Conservation (phyloP, 176 grass and related monocot genomes). For the Zizania latifolia region DNA sequence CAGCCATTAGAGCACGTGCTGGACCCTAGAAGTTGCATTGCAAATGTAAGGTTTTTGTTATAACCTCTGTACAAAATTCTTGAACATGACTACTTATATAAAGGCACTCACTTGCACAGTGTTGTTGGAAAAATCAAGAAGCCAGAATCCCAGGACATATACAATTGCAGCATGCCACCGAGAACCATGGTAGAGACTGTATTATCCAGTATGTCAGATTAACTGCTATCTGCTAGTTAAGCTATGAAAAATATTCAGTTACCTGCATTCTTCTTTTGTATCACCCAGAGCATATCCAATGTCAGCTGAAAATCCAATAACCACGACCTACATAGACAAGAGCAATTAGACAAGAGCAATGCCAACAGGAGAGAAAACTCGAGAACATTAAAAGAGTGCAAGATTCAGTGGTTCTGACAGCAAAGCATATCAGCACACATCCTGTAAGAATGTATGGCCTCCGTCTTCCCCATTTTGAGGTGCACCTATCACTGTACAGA, state of each 20-base stretch:
- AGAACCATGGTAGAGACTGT: conserved; percentile 63
- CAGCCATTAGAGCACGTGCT: conserved; percentile 83
- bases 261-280: conserved; percentile 76
- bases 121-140: conserved; percentile 93
- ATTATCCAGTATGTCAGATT: conserved; percentile 8
- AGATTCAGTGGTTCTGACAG: conserved; percentile 40
- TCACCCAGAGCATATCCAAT: conserved; percentile 73
- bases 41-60: background rate
- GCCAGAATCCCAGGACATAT: conserved; percentile 89
- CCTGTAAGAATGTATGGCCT: conserved; percentile 78
- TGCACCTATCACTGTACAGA: conserved; percentile 69
- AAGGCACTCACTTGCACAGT: conserved; percentile 59
- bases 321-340: conserved; percentile 39
- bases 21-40: conserved; percentile 51
- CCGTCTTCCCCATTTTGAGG: conserved; percentile 49
- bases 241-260: background rate
- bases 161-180: conserved; percentile 79
- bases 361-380: background rate
- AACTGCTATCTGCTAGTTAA: background rate
- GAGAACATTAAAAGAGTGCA: background rate
- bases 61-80: background rate
- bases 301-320: conserved; percentile 85
- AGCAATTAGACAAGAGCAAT: background rate
- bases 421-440: conserved; percentile 55
- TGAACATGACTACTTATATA: background rate